Evolutionary conservation across 139 green algal species (phyloP).

Genomic region (Nannochloris sp.): DNA sequence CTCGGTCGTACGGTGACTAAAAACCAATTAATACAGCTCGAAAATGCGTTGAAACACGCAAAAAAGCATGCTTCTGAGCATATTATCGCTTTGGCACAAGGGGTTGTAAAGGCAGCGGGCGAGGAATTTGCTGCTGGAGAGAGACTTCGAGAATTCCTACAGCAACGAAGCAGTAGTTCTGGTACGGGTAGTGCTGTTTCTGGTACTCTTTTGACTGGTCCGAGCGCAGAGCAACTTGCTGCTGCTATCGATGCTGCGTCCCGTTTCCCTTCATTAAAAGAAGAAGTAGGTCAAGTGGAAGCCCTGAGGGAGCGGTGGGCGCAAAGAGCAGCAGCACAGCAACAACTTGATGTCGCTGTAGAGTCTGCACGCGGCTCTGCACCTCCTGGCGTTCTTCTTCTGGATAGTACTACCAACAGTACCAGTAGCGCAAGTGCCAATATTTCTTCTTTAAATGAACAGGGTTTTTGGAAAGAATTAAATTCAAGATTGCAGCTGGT

Average conservation of each 20-base stretch:
- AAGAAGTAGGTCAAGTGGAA: conserved; percentile 35
- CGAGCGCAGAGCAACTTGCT: too few species aligned
- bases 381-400: not conserved
- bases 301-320: conserved; percentile 42
- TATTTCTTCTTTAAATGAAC: not conserved
- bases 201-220: too few species aligned
- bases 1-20: conserved; percentile 15
- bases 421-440: not conserved
- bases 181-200: too few species aligned
- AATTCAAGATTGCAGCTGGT: conserved; percentile 30
- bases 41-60: conserved; percentile 34
- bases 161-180: too few species aligned
- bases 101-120: conserved; percentile 8
- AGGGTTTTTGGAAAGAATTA: conserved; percentile 26
- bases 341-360: conserved; percentile 30
- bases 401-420: not conserved
- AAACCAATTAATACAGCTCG: conserved; percentile 33
- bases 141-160: conserved; percentile 43
- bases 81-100: conserved; percentile 2
- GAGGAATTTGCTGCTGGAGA: conserved; percentile 45
- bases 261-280: conserved; percentile 39
- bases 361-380: not conserved
- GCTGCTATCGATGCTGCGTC: conserved; percentile 39
- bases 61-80: conserved; percentile 20
- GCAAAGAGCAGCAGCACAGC: conserved; percentile 36